Conservation (phyloP, 2,329 filamentous ascomycete genomes). For the Akanthomyces lecanii region DNA sequence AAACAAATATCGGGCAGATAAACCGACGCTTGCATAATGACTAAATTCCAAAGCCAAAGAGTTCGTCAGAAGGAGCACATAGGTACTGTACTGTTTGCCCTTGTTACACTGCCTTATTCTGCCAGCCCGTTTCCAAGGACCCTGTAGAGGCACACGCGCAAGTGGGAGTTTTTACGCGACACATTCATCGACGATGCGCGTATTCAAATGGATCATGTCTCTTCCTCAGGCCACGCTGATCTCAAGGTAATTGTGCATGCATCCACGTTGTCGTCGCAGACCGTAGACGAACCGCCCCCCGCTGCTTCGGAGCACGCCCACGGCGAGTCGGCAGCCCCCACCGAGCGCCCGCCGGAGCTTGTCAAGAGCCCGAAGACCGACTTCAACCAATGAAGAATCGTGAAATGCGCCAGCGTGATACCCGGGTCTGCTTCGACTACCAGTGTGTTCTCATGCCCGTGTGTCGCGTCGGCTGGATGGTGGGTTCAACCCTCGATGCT, state of each 20-base stretch:
- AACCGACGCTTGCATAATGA: no score
- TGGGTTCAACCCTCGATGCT: neutral
- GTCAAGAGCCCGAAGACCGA: constrained; percentile 29
- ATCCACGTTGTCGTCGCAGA: neutral
- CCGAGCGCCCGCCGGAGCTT: constrained; percentile 22
- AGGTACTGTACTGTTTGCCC: no score
- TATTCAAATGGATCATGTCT: neutral
- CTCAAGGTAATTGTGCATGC: no score
- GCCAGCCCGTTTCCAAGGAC: no score
- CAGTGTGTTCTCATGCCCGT: neutral
- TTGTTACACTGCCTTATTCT: no score
- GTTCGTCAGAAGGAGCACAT: no score
- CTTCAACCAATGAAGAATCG: neutral
- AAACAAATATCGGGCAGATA: no score
- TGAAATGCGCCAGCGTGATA: neutral
- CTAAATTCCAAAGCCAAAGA: no score
- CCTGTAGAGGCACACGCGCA: no score
- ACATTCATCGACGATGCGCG: neutral
- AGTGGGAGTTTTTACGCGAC: no score
- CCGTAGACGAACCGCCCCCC: neutral
- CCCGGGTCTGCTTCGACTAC: neutral
- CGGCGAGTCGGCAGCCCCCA: neutral
- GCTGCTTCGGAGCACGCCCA: neutral
- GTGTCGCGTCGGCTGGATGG: neutral
- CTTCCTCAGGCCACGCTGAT: no score